phyloP scores from a whole-genome alignment of 176 grass and related monocot species.

The Raddia distichophylla region DNA sequence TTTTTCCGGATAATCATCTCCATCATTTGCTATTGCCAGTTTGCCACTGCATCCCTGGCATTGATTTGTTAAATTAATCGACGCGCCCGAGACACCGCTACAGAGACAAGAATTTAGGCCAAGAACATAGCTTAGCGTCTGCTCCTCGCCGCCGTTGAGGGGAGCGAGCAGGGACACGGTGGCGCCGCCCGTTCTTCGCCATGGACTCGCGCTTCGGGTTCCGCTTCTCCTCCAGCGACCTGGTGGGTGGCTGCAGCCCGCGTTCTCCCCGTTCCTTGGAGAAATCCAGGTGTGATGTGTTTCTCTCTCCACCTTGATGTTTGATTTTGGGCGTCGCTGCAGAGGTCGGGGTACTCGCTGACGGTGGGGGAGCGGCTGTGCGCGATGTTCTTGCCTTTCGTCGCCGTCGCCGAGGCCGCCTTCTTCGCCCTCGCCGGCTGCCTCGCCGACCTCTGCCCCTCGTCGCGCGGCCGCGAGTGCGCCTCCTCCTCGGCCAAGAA shows the following conservation, averaged over 20 bases:
- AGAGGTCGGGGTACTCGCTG: constrained; percentile 61
- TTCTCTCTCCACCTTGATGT: neutral
- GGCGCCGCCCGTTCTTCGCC: neutral
- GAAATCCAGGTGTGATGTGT: neutral
- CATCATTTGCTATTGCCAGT: too few relatives aligned
- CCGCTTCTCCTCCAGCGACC: constrained; percentile 28
- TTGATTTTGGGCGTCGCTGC: neutral
- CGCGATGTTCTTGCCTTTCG: constrained; percentile 50
- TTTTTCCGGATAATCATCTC: too few relatives aligned
- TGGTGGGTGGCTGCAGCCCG: constrained; percentile 11
- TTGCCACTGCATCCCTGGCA: too few relatives aligned
- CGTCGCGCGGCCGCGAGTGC: neutral
- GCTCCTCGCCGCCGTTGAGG: too few relatives aligned
- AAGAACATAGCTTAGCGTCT: too few relatives aligned
- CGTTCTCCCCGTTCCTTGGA: too few relatives aligned
- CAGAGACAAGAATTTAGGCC: too few relatives aligned
- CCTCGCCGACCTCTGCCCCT: constrained; percentile 49
- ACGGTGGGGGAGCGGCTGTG: constrained; percentile 78
- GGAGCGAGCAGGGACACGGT: neutral
- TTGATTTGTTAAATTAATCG: neutral
- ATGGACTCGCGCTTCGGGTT: constrained; percentile 45
- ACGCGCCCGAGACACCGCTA: neutral
- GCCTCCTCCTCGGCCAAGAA: neutral
- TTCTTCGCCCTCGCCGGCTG: constrained; percentile 64
- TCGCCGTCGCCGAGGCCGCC: constrained; percentile 56